These are phyloP conservation scores for Sicyos baderoa DNA, from an alignment of 306 rosid species.

Conservation along the genomic window DNA sequence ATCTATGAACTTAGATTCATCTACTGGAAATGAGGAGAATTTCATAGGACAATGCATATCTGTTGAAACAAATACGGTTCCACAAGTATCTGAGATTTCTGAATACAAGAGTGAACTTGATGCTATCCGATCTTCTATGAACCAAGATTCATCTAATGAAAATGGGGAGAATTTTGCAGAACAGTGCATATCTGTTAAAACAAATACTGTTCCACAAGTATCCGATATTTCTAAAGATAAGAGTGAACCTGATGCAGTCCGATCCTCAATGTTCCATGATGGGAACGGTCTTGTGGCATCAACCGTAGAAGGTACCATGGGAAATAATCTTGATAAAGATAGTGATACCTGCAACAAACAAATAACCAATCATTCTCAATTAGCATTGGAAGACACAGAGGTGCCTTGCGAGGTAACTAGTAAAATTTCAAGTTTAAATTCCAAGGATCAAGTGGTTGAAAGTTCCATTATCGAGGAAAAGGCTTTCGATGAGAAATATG, in stretches of 20 bases:
- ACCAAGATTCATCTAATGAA: neutral
- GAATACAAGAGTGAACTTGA: constrained; percentile 19
- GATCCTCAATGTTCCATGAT: constrained; percentile 16
- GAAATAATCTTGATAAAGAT: constrained; percentile 17
- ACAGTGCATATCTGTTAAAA: neutral
- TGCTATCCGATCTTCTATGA: constrained; percentile 20
- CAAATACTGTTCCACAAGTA: neutral
- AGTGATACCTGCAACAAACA: neutral
- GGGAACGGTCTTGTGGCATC: constrained; percentile 18
- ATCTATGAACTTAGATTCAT: neutral
- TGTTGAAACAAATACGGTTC: neutral
- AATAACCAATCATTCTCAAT: constrained; percentile 4
- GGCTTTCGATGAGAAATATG: constrained; percentile 18
- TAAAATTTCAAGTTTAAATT: constrained; percentile 4
- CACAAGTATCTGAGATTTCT: neutral
- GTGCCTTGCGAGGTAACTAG: neutral
- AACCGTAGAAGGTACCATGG: constrained; percentile 23
- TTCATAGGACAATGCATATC: neutral
- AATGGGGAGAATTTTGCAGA: neutral
- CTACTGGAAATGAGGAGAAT: neutral
- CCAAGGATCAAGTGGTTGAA: constrained; percentile 9
- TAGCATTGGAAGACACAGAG: neutral
- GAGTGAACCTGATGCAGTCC: constrained; percentile 21
- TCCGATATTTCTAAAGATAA: neutral
- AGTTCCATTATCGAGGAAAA: constrained; percentile 12